phyloP scores from a whole-genome alignment of 192 early-diverging fungal species.

The Phlyctochytrium bullatum region DNA sequence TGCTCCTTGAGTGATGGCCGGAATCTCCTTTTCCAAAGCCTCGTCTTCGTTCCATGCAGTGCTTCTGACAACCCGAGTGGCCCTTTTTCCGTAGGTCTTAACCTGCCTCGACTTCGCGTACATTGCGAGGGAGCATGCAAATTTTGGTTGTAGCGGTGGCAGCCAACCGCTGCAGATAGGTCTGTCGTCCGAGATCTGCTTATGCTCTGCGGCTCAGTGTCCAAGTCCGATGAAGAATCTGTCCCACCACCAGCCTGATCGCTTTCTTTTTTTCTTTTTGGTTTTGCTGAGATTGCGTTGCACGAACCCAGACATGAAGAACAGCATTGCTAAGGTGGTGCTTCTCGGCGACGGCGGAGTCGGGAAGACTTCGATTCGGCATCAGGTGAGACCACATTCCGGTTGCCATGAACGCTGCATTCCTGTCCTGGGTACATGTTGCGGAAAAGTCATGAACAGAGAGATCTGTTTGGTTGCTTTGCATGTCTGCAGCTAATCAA shows the following conservation, averaged over 20 bases:
- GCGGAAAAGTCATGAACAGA: too few relatives aligned
- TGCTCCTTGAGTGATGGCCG: too few relatives aligned
- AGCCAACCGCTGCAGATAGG: too few relatives aligned
- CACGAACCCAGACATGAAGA: conserved; percentile 2
- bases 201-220: too few relatives aligned
- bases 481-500: conserved; percentile 1
- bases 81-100: neutral
- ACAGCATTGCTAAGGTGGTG: conserved; percentile 37
- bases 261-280: neutral
- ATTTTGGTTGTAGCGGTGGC: too few relatives aligned
- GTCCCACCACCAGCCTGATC: neutral
- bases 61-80: neutral
- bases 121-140: neutral
- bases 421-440: too few relatives aligned
- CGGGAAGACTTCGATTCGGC: conserved; percentile 43
- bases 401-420: too few relatives aligned
- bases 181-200: too few relatives aligned
- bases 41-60: neutral
- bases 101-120: neutral
- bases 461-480: too few relatives aligned
- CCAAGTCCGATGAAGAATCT: neutral
- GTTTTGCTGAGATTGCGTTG: neutral
- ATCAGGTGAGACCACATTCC: conserved; percentile 25
- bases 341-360: conserved; percentile 42
- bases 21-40: neutral